Percentiles rank a stretch among this genome's conserved stretches.
phyloP scores from a whole-genome alignment of 495 filamentous ascomycete genomes.

The Pseudomonodictys pantanalensis region DNA sequence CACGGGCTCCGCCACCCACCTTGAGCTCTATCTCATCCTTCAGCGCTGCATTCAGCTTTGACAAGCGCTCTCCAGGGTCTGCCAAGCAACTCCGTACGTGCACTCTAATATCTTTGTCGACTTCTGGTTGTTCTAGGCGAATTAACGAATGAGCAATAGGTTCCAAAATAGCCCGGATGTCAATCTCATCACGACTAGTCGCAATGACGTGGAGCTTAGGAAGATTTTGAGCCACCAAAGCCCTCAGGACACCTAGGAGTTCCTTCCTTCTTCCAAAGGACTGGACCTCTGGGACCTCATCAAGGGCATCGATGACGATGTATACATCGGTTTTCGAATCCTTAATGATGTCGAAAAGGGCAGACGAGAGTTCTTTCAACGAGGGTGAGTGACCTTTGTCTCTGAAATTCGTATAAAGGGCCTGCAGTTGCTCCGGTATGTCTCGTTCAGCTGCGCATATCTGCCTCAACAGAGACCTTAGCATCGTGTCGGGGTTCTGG shows the following conservation, averaged over 20 bases:
- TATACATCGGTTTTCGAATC: neutral
- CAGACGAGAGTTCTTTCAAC: neutral
- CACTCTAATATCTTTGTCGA: neutral
- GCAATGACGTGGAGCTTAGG: neutral
- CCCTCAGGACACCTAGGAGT: no score
- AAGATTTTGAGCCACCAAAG: no score
- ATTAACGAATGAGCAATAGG: neutral
- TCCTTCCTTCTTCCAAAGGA: no score
- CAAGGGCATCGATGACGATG: neutral
- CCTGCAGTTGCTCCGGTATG: neutral
- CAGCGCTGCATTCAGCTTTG: neutral
- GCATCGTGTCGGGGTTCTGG: neutral
- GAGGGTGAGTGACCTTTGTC: neutral
- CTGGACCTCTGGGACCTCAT: neutral
- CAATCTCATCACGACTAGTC: neutral
- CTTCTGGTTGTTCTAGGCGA: neutral
- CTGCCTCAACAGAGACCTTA: neutral
- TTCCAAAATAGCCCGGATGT: neutral
- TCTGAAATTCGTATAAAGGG: neutral
- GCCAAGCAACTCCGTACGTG: neutral
- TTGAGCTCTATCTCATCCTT: neutral
- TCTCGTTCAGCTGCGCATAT: neutral
- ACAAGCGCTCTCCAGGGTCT: neutral
- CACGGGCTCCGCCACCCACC: neutral
- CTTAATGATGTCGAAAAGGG: neutral